Base-by-base conservation (phyloP, 1,284 basidiomycete species). In the Heterobasidion annosum region DNA sequence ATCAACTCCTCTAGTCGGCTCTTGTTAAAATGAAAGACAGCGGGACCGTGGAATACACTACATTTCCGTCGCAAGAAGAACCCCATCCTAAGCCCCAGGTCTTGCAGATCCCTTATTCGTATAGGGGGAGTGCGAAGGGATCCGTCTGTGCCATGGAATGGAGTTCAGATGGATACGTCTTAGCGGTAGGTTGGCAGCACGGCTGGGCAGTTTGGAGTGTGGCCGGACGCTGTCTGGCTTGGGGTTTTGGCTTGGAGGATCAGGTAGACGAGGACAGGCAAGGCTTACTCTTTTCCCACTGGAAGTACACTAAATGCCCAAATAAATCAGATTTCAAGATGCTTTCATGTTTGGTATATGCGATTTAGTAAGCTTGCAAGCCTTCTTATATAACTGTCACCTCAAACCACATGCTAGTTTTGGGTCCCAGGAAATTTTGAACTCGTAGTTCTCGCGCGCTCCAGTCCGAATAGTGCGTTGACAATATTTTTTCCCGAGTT, bases 201-300 rank as follows among this genome's bases (percentile, higher is more conserved):
- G 95, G 93, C 3, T 97, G 94, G 90, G 90, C 87, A 0, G 79
- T 97, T 3, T 93, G 94, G 76, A 95, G 90, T 65, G 86, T 96
- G 34, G 91, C 91, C 32, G 95, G 97, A 10, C 77, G 93, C 57
- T 87, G 93, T 67, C 73, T 93, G 54, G 85, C 85, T 7, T 86
- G 83, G 72, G 82, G 76, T 25, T 84, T 88, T 69, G 91, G 82
- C 46, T 75, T 83, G 6, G 83, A 86, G 49, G 85, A 82, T 59
- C 73, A 68, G 50, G 76, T 88, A 45, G 82, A 86, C 58, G 75
- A 71, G 55, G 70, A 74, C 54, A 77, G 73, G 82, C 83, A 64
- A 50, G 52, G 49, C 16, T 32, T 33, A 40, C 37, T 40, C 37
- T 40, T 10, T 12, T 25, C 2, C 8, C 9, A 8, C 10, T 34